Conservation (phyloP, 2,329 filamentous ascomycete species). For the Colletotrichum limetticola region DNA sequence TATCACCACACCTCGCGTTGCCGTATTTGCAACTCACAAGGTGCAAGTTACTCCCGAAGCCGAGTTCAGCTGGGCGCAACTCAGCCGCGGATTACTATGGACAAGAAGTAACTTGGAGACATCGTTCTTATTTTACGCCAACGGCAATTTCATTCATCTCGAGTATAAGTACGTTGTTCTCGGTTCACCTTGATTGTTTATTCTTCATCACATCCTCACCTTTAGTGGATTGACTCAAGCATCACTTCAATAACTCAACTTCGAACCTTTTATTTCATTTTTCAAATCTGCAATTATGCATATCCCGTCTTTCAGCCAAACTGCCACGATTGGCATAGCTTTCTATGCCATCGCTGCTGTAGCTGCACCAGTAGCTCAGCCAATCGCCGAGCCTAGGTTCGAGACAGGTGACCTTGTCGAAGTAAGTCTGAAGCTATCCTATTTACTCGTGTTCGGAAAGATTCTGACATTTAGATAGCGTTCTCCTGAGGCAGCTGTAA, state of each 20-base stretch:
- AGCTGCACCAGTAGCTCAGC: conserved; percentile 11
- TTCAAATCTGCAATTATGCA: neutral
- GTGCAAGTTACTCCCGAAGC: neutral
- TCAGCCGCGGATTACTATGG: neutral
- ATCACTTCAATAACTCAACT: neutral
- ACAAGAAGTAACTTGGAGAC: no score
- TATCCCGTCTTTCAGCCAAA: conserved; percentile 17
- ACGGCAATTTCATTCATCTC: neutral
- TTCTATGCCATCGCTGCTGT: conserved; percentile 16
- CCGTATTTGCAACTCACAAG: neutral
- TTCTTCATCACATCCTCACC: conserved; percentile 7
- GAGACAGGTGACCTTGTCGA: neutral
- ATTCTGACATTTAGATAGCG: neutral
- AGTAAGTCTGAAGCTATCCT: neutral
- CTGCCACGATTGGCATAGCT: conserved; percentile 19
- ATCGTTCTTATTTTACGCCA: no score
- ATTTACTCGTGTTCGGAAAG: no score
- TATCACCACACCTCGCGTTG: neutral
- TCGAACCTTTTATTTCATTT: neutral
- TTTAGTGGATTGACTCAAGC: neutral
- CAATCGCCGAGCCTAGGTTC: neutral
- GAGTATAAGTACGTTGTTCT: conserved; percentile 11
- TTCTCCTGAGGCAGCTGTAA: conserved; percentile 19
- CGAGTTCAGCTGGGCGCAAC: neutral
- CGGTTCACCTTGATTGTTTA: neutral